A percentile compares a stretch with the other conserved stretches of the same genome.
Evolutionary conservation across 768 basidiomycete genomes (phyloP).

Genomic region (Rhodotorula taiwanensis): DNA sequence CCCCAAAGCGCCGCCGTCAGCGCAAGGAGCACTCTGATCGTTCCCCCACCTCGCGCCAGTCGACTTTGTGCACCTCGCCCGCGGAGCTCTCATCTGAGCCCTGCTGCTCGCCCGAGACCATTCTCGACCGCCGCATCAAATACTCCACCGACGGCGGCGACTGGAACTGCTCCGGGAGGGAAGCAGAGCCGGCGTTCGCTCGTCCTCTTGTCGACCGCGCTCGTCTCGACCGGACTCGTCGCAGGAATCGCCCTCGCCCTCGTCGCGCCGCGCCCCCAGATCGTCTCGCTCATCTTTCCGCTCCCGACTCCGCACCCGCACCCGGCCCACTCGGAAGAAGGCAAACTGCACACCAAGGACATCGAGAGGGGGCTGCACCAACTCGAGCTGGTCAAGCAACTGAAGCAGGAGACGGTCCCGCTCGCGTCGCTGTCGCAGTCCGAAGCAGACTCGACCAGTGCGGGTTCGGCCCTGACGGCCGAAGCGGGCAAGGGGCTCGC

Average conservation of each 20-base stretch:
- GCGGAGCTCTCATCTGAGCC: background rate
- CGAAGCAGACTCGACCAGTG: background rate
- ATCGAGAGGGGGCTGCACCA: conserved; percentile 65
- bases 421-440: background rate
- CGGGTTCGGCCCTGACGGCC: conserved; percentile 46
- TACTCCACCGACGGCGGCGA: background rate
- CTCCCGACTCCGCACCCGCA: conserved; percentile 67
- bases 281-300: conserved; percentile 66
- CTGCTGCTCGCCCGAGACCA: no score
- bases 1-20: no score
- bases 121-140: background rate
- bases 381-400: conserved; percentile 55
- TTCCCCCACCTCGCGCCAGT: no score
- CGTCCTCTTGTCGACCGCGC: conserved; percentile 22
- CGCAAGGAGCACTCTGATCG: no score
- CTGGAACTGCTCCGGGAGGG: background rate
- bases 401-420: conserved; percentile 48
- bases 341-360: conserved; percentile 53
- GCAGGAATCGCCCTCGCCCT: conserved; percentile 23
- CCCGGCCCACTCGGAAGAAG: conserved; percentile 55
- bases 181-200: conserved; percentile 2
- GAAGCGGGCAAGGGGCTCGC: conserved; percentile 39
- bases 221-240: conserved; percentile 23
- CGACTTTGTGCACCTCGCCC: no score
- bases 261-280: conserved; percentile 51